Evolutionary conservation across 768 basidiomycete species (phyloP).

Genomic region (Lentinula lateritia): DNA sequence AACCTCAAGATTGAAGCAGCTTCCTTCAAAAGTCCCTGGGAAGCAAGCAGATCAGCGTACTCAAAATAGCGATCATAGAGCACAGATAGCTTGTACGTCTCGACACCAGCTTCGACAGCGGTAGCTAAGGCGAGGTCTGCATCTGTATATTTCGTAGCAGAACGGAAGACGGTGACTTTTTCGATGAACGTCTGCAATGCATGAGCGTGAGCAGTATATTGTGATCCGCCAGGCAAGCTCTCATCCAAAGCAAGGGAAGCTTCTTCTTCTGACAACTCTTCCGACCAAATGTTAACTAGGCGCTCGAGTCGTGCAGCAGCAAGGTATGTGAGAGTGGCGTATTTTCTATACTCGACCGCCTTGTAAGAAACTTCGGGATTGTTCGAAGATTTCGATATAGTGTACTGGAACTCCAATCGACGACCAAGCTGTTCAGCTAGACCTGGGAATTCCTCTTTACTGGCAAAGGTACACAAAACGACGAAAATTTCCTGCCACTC

Average conservation of each 20-base stretch:
- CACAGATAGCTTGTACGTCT: constrained; percentile 75
- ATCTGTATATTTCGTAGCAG: constrained; percentile 78
- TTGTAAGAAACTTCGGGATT: constrained; percentile 33
- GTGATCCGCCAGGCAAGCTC: constrained; percentile 39
- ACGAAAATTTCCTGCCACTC: constrained; percentile 99
- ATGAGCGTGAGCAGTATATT: constrained; percentile 75
- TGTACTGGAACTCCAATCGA: constrained; percentile 82
- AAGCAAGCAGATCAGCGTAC: constrained; percentile 87
- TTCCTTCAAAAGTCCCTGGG: constrained; percentile 84
- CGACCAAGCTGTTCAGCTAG: constrained; percentile 90
- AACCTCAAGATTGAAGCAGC: constrained; percentile 75
- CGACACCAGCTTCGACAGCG: constrained; percentile 36
- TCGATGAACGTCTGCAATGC: constrained; percentile 93
- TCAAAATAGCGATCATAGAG: constrained; percentile 94
- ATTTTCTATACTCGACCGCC: constrained; percentile 60
- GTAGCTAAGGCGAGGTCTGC: constrained; percentile 48
- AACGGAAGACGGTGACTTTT: constrained; percentile 92
- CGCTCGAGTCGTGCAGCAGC: constrained; percentile 87
- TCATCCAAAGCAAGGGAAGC: constrained; percentile 35
- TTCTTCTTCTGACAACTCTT: constrained; percentile 88
- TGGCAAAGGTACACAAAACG: constrained; percentile 91
- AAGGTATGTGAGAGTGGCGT: constrained; percentile 90
- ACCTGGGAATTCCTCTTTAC: constrained; percentile 75
- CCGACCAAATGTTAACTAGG: constrained; percentile 85
- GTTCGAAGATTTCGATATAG: constrained; percentile 45